Evolutionary conservation across 352 stramenopile genomes (phyloP), one percentile per base, ranked within the genome.

Genomic region (Pythium utonaiense): DNA sequence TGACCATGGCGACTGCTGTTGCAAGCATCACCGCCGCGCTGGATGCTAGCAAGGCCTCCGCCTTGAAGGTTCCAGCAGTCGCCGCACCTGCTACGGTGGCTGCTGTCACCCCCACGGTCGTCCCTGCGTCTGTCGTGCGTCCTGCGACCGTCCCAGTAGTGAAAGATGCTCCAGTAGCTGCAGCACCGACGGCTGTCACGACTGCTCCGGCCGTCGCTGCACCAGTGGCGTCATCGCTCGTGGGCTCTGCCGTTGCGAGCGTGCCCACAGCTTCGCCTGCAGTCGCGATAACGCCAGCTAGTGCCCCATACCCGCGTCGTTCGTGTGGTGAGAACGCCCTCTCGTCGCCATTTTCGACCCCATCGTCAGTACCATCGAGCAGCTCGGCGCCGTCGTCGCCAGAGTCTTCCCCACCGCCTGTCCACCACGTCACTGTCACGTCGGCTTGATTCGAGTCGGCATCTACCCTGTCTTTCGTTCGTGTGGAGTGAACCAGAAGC

Each of bases 401-500:
- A 1, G 74, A 87, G 38, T 65, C 72, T 25, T 38, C 75, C 30
- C 78, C 78, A 8, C 75, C 73, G 38, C 70, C 74, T 14, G 60
- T 91, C 66, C 81, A 89, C 51, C 81, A 88, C 53, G 69, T 89
- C 40, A 88, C 81, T 1, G 81, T 88, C 50, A 85, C 77, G 16
- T 91, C 81, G 21, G 81, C 77, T 31, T 91, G 75, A 75, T 45
- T 17, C 38, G 30, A 42, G 4, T 50, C 31, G 22, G 3, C 25
- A 56, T 40, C 33, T n/a, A 45, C 17, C 33, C 24, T 5, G 22
- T 47, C 30, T 30, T 36, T 57, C 50, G 50, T 45, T 45, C 30
- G 17, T 27, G 30, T 53, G 10, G 10, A 52, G 42, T 31, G 42
- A 50, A 10, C 12, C 24, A 16, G 34, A 21, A 6, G 42, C 40